phyloP scores from a whole-genome alignment of 1,139 yeast species.

The Blastobotrys petasosporus region DNA sequence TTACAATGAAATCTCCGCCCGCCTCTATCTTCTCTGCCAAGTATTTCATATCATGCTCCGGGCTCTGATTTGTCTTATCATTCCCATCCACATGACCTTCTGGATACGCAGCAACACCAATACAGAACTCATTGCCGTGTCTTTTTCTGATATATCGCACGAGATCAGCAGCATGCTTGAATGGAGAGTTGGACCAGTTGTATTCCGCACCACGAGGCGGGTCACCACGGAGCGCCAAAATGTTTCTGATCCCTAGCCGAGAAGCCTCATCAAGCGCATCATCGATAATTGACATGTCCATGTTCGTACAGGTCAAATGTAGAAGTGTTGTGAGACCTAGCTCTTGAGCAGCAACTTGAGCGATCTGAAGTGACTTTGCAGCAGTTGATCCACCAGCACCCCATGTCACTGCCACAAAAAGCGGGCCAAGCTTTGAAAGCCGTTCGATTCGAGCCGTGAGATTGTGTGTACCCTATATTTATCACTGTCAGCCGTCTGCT shows the following conservation, averaged over 20 bases:
- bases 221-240: constrained; percentile 91
- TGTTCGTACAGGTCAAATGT: constrained; percentile 94
- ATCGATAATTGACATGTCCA: constrained; percentile 70
- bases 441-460: constrained; percentile 79
- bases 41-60: constrained; percentile 60
- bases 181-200: constrained; percentile 47
- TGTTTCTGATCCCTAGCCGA: constrained; percentile 70
- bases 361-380: constrained; percentile 77
- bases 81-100: constrained; percentile 89
- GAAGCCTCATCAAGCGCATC: constrained; percentile 71
- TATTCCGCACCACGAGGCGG: constrained; percentile 84
- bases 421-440: constrained; percentile 81
- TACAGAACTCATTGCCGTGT: constrained; percentile 71
- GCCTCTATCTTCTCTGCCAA: constrained; percentile 81
- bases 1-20: constrained; percentile 90
- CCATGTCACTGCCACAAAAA: constrained; percentile 93
- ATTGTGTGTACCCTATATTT: constrained; percentile 64
- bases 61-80: constrained; percentile 53
- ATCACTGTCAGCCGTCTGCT: neutral
- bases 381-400: constrained; percentile 98
- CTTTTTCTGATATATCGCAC: constrained; percentile 64
- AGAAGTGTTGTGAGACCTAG: constrained; percentile 80
- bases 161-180: constrained; percentile 73
- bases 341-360: constrained; percentile 67
- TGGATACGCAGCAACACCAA: constrained; percentile 94